A percentile compares a stretch with the other conserved stretches of the same genome.
phyloP scores from a whole-genome alignment of 2,329 filamentous ascomycete genomes.

The Venturiaceae sp. region DNA sequence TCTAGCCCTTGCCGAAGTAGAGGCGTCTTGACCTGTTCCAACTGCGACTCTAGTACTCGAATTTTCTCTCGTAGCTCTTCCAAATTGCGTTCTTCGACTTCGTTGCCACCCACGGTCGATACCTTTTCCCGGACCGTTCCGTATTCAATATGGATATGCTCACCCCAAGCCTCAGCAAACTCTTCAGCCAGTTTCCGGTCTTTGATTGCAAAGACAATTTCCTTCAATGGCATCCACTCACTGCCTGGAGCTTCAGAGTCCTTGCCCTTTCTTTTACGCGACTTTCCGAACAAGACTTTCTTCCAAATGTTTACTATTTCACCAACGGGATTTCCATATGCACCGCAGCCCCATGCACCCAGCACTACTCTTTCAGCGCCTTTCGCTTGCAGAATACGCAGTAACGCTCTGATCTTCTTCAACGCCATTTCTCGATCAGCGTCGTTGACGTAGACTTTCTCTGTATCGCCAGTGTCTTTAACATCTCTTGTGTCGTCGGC shows the following conservation, averaged over 20 bases:
- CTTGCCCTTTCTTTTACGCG: background rate
- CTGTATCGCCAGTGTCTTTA: slow-evolving; percentile 15
- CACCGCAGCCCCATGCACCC: slow-evolving; percentile 57
- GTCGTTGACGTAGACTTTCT: slow-evolving; percentile 30
- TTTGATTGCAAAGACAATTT: slow-evolving; percentile 50
- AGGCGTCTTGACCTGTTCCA: slow-evolving; percentile 22
- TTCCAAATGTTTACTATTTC: slow-evolving; percentile 50
- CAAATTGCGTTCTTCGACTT: slow-evolving; percentile 14
- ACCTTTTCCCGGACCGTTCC: slow-evolving; percentile 8
- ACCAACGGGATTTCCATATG: slow-evolving; percentile 50
- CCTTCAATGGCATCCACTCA: slow-evolving; percentile 36
- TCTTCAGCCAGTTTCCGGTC: slow-evolving; percentile 41
- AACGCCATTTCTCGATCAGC: slow-evolving; percentile 42
- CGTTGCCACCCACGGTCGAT: slow-evolving; percentile 15
- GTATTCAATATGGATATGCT: slow-evolving; percentile 30
- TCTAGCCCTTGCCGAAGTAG: slow-evolving; percentile 22
- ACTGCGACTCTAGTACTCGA: slow-evolving; percentile 23
- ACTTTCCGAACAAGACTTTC: slow-evolving; percentile 26
- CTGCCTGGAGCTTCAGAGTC: slow-evolving; percentile 14
- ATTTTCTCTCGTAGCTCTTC: slow-evolving; percentile 24
- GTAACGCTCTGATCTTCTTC: slow-evolving; percentile 47
- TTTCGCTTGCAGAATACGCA: slow-evolving; percentile 40
- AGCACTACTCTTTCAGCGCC: slow-evolving; percentile 43
- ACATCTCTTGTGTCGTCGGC: background rate
- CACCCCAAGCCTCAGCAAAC: slow-evolving; percentile 42